Base-by-base conservation (phyloP, 345 rosid genomes). In the Luvunga scandens region DNA sequence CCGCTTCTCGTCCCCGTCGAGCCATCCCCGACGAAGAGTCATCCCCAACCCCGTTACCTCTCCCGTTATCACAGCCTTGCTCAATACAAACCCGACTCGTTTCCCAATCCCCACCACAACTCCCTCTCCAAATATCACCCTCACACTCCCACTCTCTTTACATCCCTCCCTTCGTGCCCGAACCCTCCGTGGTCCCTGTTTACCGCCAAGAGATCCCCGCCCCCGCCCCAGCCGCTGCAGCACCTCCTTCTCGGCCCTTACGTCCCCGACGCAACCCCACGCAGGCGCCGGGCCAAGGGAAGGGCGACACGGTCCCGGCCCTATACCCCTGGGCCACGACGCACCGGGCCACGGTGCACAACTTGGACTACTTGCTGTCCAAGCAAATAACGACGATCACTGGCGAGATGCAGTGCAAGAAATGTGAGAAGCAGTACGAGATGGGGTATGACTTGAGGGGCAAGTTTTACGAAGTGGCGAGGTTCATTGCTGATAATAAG, bases 321-420 rank as follows among this genome's bases (percentile, higher is more conserved):
- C 91, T 92, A n/a, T 89, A 39, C 71, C 93, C 91, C 0, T 93
- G 98, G 98, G 93, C 98, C 22, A 89, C 92, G 2, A 80, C 74
- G 1, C 38, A 39, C 14, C 86, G 92, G 13, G 98, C 93, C 71
- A 77, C 36, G 14, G 87, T 93, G 19, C 87, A 87, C 8, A 83
- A 75, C 55, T 21, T 92, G 21, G 81, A 75, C 25, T 48, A 82
- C 66, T 82, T 95, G 39, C 56, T 82, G 21, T 71, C 92, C 4
- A 80, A 76, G 7, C 69, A 80, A 25, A 84, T 92, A 39, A 28
- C 39, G 0, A 79, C 55, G 1, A 83, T 94, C 71, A 79, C 78
- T 0, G 94, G 97, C 0, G 79, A 76, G 2, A 88, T 96, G 22
- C 90, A 91, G 25, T 96, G 99, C 86, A 90, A 86, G 85, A 69